Evolutionary conservation across 208 protist genomes (phyloP).

Genomic region (Crithidia acanthocephali): DNA sequence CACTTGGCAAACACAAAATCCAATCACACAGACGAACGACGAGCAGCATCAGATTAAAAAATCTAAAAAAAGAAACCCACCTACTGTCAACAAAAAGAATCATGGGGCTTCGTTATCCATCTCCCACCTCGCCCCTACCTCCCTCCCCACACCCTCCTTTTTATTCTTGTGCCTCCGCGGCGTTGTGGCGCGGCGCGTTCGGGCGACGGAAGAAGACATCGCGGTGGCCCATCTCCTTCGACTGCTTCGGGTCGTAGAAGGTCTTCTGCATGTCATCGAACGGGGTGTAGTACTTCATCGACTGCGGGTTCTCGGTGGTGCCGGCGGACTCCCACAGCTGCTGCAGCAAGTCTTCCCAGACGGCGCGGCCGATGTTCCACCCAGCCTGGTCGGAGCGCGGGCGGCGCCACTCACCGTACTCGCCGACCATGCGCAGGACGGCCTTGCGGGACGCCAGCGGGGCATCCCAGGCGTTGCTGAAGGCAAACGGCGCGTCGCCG

Average conservation of each 20-base stretch:
- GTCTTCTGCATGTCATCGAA: constrained; percentile 82
- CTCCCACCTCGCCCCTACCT: not conserved
- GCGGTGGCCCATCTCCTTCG: constrained; percentile 86
- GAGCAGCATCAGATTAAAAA: too few species aligned
- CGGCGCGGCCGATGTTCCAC: constrained; percentile 83
- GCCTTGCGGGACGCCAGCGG: constrained; percentile 84
- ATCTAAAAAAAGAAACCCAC: constrained; percentile 3
- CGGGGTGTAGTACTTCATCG: constrained; percentile 94
- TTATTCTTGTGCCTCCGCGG: constrained; percentile 50
- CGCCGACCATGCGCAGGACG: constrained; percentile 89
- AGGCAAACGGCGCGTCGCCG: constrained; percentile 83
- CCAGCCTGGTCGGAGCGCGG: constrained; percentile 74
- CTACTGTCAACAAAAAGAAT: too few species aligned
- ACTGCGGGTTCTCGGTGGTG: constrained; percentile 86
- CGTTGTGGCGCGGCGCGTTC: constrained; percentile 85
- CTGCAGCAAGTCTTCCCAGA: constrained; percentile 90
- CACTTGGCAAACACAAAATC: too few species aligned
- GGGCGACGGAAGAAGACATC: constrained; percentile 90
- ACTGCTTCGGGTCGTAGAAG: constrained; percentile 86
- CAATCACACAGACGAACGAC: too few species aligned
- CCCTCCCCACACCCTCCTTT: not conserved
- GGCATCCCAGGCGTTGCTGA: constrained; percentile 91
- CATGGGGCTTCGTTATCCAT: not conserved
- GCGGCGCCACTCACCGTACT: constrained; percentile 92
- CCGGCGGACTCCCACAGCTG: constrained; percentile 86